Evolutionary conservation across 2,329 filamentous ascomycete genomes (phyloP).

Genomic region (Colletotrichum incanum): DNA sequence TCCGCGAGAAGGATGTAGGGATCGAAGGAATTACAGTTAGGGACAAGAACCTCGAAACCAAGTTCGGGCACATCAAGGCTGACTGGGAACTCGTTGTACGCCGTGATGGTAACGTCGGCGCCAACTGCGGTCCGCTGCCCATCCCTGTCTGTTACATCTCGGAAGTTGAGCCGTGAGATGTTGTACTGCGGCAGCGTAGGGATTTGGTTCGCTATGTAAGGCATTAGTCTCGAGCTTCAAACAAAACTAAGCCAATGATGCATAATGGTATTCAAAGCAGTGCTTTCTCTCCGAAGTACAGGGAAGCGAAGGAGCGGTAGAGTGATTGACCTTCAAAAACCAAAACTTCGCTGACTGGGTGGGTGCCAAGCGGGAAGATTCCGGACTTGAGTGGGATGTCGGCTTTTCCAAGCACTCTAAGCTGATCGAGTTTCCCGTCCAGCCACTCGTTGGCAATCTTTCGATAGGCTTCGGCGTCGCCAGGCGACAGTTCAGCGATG

Average conservation of each 20-base stretch:
- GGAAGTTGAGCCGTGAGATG: constrained; percentile 84
- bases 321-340: constrained; percentile 87
- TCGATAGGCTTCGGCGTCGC: constrained; percentile 83
- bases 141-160: constrained; percentile 73
- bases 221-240: constrained; percentile 35
- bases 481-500: constrained; percentile 81
- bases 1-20: constrained; percentile 85
- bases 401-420: constrained; percentile 82
- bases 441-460: constrained; percentile 91
- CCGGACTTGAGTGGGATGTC: constrained; percentile 84
- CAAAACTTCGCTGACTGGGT: constrained; percentile 81
- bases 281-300: constrained; percentile 74
- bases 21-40: constrained; percentile 81
- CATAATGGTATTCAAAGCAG: constrained; percentile 48
- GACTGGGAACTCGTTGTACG: constrained; percentile 85
- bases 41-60: constrained; percentile 87
- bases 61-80: constrained; percentile 84
- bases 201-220: constrained; percentile 74
- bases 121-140: constrained; percentile 77
- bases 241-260: constrained; percentile 31
- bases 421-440: constrained; percentile 79
- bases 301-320: constrained; percentile 74
- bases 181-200: constrained; percentile 86
- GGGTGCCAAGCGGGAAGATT: constrained; percentile 83
- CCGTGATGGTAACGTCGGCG: constrained; percentile 81